Base-by-base conservation (phyloP, 2,329 filamentous ascomycete species). In the Aspergillus vadensis region DNA sequence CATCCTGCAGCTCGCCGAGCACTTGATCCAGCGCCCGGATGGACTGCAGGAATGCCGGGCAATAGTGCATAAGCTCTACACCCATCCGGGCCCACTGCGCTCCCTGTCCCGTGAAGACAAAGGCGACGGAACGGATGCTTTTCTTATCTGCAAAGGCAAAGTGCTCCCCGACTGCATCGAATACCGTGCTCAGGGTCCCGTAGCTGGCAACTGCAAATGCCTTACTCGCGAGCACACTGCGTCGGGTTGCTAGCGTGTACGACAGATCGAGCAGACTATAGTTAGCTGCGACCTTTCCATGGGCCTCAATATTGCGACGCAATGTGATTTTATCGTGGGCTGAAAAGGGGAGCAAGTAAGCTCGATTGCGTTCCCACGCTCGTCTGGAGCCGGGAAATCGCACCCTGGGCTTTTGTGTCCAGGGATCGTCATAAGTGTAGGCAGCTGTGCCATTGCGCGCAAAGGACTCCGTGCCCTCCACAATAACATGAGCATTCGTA, bases 401-500 rank as follows among this genome's bases (percentile, higher is more conserved):
- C 21, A 21, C 21, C 21, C 21, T 38, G 32, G 9, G 32, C 32
- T 38, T 15, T 10, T 38, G 32, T 38, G 32, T 38, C 32, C 32
- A 38, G 21, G 8, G 32, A 10, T 38, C 32, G 32, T 38, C 8
- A 9, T 15, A 38, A 15, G 21, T 54, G 59, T 12, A 55, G 49
- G 7, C 50, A 38, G 14, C 30, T 54, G 44, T 66, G 55, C 17
- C 63, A 32, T 5, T 65, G 21, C 21, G 21, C 21, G 21, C 21
- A 21, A 21, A 21, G 21, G 21, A 21, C 21, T 21, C 21, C 21
- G 21, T 21, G 21, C 21, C 21, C 51, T 66, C 64, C 2, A 66
- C 1, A 12, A 66, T 56, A 3, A 53, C 57, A 41, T 66, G 61
- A 2, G 21, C 58, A 43, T 65, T 66, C 3, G 62, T 27, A 9